These are phyloP conservation scores for Amanita rimosa DNA, from an alignment of 768 basidiomycete genomes.

Conservation along the genomic window DNA sequence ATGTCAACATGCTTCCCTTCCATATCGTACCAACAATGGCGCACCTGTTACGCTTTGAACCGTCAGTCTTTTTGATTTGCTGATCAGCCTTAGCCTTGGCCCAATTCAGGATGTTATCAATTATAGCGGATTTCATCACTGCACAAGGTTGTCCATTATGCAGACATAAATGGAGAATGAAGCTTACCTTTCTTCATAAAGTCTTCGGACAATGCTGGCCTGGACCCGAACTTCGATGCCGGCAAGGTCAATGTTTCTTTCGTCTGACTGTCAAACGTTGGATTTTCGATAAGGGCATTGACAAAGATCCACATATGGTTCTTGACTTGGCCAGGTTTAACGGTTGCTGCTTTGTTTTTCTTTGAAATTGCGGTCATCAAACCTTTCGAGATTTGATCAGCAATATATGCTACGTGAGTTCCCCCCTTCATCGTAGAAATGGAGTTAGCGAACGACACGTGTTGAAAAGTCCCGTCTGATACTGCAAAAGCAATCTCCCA, in stretches of 20 bases:
- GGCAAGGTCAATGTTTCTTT: slow-evolving; percentile 91
- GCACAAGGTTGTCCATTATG: background rate
- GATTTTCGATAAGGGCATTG: slow-evolving; percentile 93
- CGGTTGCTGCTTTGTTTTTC: slow-evolving; percentile 95
- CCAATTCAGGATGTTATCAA: slow-evolving; percentile 91
- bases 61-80: slow-evolving; percentile 93
- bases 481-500: slow-evolving; percentile 97
- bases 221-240: slow-evolving; percentile 83
- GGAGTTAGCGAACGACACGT: slow-evolving; percentile 96
- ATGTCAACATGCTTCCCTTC: background rate
- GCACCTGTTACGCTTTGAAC: slow-evolving; percentile 76
- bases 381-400: slow-evolving; percentile 84
- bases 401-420: slow-evolving; percentile 76
- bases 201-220: slow-evolving; percentile 75
- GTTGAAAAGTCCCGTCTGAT: slow-evolving; percentile 85
- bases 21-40: background rate
- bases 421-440: slow-evolving; percentile 97
- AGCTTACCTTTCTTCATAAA: slow-evolving; percentile 88
- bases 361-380: slow-evolving; percentile 76
- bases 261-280: slow-evolving; percentile 98
- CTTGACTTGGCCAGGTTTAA: slow-evolving; percentile 90
- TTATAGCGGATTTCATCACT: slow-evolving; percentile 85
- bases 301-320: slow-evolving; percentile 99
- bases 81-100: slow-evolving; percentile 97
- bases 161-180: background rate